Percentiles rank a stretch among this genome's conserved stretches.
These are phyloP conservation scores for Petunia secreta DNA, from an alignment of 257 asterid genomes.

Conservation along the genomic window DNA sequence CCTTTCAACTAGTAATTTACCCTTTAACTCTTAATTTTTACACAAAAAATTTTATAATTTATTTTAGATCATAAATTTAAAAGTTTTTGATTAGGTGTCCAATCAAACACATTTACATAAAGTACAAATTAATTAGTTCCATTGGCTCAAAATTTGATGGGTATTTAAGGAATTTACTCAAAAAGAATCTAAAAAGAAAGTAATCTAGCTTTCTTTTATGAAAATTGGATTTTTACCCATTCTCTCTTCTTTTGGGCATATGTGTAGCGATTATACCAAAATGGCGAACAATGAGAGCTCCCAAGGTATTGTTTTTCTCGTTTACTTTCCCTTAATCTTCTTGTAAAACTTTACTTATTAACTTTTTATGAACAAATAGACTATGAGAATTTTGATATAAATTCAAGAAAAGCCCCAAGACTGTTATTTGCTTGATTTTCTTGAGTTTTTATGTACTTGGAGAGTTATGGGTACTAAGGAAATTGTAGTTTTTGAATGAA, in stretches of 20 bases:
- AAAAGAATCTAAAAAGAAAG: background rate
- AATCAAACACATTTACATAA: too few species aligned
- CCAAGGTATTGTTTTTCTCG: background rate
- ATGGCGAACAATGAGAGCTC: constrained; percentile 19
- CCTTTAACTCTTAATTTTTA: too few species aligned
- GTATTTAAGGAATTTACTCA: background rate
- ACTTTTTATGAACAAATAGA: background rate
- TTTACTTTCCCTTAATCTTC: background rate
- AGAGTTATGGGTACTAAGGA: background rate
- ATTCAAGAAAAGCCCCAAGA: background rate
- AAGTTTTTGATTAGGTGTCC: too few species aligned
- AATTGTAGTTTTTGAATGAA: background rate
- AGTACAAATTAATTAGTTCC: background rate
- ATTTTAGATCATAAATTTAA: too few species aligned
- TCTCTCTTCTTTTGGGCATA: background rate
- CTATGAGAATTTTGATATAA: background rate
- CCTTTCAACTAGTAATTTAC: too few species aligned
- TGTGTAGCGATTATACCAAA: background rate
- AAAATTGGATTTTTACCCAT: background rate
- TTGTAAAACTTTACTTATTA: background rate
- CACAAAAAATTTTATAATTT: too few species aligned
- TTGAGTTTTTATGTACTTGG: background rate
- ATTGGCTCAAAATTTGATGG: background rate
- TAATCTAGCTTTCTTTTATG: background rate
- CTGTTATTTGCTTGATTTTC: background rate